phyloP scores from a whole-genome alignment of 169 alveolate species.

The Plasmodium vinckei region DNA sequence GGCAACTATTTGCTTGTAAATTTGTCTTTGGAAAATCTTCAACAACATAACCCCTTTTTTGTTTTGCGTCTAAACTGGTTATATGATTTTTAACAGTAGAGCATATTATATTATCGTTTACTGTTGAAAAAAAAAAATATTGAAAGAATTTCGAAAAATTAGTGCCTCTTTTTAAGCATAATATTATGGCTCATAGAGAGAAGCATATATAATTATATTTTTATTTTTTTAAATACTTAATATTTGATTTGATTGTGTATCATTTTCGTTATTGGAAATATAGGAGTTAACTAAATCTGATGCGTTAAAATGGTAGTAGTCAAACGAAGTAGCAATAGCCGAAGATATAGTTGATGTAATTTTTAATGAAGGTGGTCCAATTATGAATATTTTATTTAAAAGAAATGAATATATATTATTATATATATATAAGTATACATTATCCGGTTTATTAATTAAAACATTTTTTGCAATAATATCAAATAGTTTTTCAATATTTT shows the following conservation, averaged over 20 bases:
- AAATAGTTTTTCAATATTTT: conserved; percentile 53
- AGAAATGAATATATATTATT: conserved; percentile 67
- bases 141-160: not conserved
- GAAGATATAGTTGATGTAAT: conserved; percentile 60
- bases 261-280: not conserved
- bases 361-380: conserved; percentile 64
- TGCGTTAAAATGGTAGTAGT: conserved; percentile 28
- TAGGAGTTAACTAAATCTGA: conserved; percentile 15
- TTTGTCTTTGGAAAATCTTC: conserved; percentile 54
- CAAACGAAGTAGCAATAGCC: conserved; percentile 30
- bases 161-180: no score
- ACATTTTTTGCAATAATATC: conserved; percentile 65
- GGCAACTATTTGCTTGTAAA: conserved; percentile 60
- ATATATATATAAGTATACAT: conserved; percentile 52
- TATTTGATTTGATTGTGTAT: conserved; percentile 19
- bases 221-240: conserved; percentile 16
- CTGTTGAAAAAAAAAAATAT: conserved; percentile 4
- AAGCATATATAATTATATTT: not conserved
- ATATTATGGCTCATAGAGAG: not conserved
- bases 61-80: conserved; percentile 42
- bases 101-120: conserved; percentile 34
- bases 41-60: conserved; percentile 44
- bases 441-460: conserved; percentile 64
- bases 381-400: conserved; percentile 52
- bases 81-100: conserved; percentile 36